These are phyloP conservation scores for Mucor velutinosus DNA, from an alignment of 371 early-diverging fungal species.

Conservation along the genomic window DNA sequence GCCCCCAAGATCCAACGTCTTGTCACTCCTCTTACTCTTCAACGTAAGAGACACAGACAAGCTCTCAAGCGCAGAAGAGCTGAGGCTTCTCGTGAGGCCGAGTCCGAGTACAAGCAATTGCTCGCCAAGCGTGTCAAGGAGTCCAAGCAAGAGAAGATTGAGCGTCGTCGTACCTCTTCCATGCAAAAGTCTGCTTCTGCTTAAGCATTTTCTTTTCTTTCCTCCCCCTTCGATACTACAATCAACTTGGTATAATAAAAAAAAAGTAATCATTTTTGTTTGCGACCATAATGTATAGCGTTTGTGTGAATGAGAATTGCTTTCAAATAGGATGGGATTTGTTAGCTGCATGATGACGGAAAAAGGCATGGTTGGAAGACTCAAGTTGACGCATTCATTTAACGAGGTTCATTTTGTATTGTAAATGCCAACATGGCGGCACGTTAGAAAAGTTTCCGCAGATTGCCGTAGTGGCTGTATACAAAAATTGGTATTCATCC, in stretches of 20 bases:
- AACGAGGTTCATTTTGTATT: too few species aligned
- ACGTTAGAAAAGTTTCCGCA: too few species aligned
- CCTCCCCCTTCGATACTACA: background rate
- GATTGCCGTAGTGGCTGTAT: too few species aligned
- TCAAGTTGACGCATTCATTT: too few species aligned
- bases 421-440: too few species aligned
- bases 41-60: constrained; percentile 88
- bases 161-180: constrained; percentile 69
- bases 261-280: constrained; percentile 2
- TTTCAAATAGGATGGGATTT: too few species aligned
- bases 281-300: background rate
- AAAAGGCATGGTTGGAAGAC: too few species aligned
- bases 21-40: constrained; percentile 94
- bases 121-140: constrained; percentile 94
- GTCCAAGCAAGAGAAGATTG: constrained; percentile 75
- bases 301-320: too few species aligned
- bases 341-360: too few species aligned
- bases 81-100: constrained; percentile 83
- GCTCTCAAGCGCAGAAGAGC: constrained; percentile 85
- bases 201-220: constrained; percentile 26
- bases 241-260: background rate
- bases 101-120: constrained; percentile 92
- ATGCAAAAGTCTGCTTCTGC: constrained; percentile 62
- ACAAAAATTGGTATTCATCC: too few species aligned
- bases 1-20: constrained; percentile 97